These are phyloP conservation scores for Chytriomyces sp. DNA, from an alignment of 192 early-diverging fungal genomes.

Conservation along the genomic window DNA sequence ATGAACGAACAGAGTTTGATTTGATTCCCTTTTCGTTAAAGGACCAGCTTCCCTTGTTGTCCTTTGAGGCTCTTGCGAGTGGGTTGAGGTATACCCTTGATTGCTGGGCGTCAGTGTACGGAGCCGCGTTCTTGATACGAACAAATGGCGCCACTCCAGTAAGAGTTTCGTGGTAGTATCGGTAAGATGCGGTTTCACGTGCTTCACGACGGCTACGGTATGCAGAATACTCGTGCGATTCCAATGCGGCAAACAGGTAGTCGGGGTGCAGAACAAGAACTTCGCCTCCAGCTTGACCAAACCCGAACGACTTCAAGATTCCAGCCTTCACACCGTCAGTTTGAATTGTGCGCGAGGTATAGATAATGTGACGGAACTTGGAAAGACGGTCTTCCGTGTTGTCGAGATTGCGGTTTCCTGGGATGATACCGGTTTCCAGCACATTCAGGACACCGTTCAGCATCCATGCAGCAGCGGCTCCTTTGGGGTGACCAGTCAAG, in stretches of 20 bases:
- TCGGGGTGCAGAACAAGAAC: constrained; percentile 86
- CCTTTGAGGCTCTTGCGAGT: constrained; percentile 78
- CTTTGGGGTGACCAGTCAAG: constrained; percentile 97
- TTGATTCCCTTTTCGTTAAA: constrained; percentile 56
- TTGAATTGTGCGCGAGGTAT: constrained; percentile 83
- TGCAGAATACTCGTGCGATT: constrained; percentile 68
- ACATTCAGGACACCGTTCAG: constrained; percentile 89
- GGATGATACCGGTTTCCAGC: constrained; percentile 83
- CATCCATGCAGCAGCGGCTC: constrained; percentile 96
- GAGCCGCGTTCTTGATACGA: constrained; percentile 83
- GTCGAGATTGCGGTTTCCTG: constrained; percentile 91
- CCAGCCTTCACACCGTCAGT: constrained; percentile 90
- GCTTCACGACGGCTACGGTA: constrained; percentile 72
- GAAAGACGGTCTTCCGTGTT: constrained; percentile 78
- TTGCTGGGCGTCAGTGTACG: constrained; percentile 84
- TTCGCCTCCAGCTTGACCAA: constrained; percentile 94
- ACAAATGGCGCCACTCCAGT: constrained; percentile 82
- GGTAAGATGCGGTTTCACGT: constrained; percentile 81
- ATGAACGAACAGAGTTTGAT: constrained; percentile 29
- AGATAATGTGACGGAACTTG: constrained; percentile 80
- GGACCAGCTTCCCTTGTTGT: constrained; percentile 71
- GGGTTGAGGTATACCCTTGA: constrained; percentile 86
- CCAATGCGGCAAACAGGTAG: constrained; percentile 78
- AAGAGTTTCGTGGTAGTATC: constrained; percentile 88
- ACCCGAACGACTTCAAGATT: constrained; percentile 92